Base-by-base conservation (phyloP, 2,329 filamentous ascomycete species). In the Blastomyces emzantsi region DNA sequence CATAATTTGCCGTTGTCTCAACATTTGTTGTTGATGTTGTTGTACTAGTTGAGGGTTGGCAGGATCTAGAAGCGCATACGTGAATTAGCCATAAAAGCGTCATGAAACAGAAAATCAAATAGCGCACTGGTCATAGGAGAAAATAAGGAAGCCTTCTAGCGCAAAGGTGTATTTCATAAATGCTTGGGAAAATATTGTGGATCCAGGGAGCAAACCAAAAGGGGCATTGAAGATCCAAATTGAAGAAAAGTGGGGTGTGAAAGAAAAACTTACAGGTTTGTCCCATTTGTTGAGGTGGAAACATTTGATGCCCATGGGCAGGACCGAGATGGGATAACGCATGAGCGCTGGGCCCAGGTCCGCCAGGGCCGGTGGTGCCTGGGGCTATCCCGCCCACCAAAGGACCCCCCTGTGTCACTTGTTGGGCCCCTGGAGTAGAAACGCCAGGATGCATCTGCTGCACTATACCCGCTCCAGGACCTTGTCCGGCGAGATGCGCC, bases 381-480 rank as follows among this genome's bases (percentile, higher is more conserved):
- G 82, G 83, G 67, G 84, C 83, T 84, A 87, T 86, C 60, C 81
- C 83, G 45, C 71, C 78, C 80, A 87, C 85, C 83, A 87, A 86
- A 30, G 83, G 83, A n/a, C 82, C 82, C 58, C 82, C 80, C 71
- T 87, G 85, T 66, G 78, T 84, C 63, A 84, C 84, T 66, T 85
- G 83, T 60, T 84, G 83, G 30, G 80, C 83, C 66, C 79, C 80
- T 33, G 83, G 82, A 39, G 79, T 82, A 62, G 85, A 85, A 47
- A 85, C 84, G 63, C 83, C 83, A 61, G 82, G 83, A 68, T 85
- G 83, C 79, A 87, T 85, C 69, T 80, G 82, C 73, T 83, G 84
- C 61, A 79, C 76, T 76, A 81, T 81, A 49, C 73, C 76, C 47
- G 73, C 73, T 15, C 75, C 77, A 15, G 82, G 83, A 64, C 80